Base-by-base conservation (phyloP, 345 rosid species). In the Citrus sp. region DNA sequence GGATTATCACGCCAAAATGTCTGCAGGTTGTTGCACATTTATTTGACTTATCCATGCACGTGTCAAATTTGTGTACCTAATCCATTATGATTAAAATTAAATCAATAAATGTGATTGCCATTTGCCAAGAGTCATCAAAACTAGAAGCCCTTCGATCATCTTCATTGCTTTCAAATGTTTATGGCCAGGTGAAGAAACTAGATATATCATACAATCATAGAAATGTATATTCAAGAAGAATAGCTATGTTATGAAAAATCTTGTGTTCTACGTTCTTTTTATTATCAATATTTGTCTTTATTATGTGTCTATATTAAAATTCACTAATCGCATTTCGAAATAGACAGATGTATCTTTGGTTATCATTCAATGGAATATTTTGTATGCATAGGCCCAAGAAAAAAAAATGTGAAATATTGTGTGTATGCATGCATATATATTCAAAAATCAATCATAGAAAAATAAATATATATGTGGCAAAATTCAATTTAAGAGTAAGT, bases 21-120 rank as follows among this genome's bases (percentile, higher is more conserved):
- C 18, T 56, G 7, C 19, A 27, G 58, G 9, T 30, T 68, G 79
- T 69, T 62, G 40, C 72, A 13, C 63, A 46, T 51, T 64, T 56
- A 72, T 42, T 80, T 63, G 74, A 84, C 79, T 76, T 40, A 18
- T 73, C 77, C 55, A 61, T 38, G 30, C 16, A 40, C 69, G 22
- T 28, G 69, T 75, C 70, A 21, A 46, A 61, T 63, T 61, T 6
- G 6, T 1, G 18, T 22, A 19, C 37, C 16, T 74, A 60, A 40
- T 25, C 56, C 56, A 18, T 60, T 60, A 3, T 28, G 75, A 72
- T 22, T 34, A 21, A n/a, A 25, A 51, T 3, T 3, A 22, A 22
- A 14, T 42, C 34, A 69, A 69, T 13, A 42, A n/a, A 22, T 35
- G 46, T 67, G 34, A 12, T 12, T 25, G 66, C 1, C 28, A 25